These are phyloP conservation scores for Neurospora sp. DNA, from an alignment of 495 filamentous ascomycete species.

Conservation along the genomic window DNA sequence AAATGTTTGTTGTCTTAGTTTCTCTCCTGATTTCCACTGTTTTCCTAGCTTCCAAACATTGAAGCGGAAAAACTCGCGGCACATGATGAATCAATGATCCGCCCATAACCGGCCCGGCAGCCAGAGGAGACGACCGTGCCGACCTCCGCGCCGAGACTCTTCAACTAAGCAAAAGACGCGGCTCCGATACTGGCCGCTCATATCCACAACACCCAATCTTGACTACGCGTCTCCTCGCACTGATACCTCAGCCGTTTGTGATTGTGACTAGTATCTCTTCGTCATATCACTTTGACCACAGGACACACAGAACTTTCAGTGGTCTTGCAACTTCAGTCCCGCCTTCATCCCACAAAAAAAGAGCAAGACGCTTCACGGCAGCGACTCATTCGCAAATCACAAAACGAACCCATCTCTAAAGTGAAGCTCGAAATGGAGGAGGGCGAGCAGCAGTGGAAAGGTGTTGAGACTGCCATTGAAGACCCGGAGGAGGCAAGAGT, in stretches of 20 bases:
- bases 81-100: background rate
- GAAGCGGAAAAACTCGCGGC: background rate
- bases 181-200: background rate
- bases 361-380: background rate
- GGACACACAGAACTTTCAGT: background rate
- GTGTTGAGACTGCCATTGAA: conserved; percentile 49
- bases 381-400: background rate
- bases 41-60: background rate
- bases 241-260: background rate
- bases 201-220: background rate
- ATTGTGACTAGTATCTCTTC: background rate
- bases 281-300: background rate
- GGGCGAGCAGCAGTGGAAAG: conserved; percentile 37
- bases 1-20: background rate
- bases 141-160: background rate
- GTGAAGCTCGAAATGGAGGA: conserved; percentile 13
- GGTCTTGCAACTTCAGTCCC: background rate
- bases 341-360: background rate
- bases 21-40: background rate
- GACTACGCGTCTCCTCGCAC: background rate
- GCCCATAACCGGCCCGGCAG: background rate
- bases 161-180: background rate
- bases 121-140: background rate
- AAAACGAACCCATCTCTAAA: background rate
- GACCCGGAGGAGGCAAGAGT: conserved; percentile 70